phyloP scores from a whole-genome alignment of 805 yeast species.

The Ogataea salicorniae region DNA sequence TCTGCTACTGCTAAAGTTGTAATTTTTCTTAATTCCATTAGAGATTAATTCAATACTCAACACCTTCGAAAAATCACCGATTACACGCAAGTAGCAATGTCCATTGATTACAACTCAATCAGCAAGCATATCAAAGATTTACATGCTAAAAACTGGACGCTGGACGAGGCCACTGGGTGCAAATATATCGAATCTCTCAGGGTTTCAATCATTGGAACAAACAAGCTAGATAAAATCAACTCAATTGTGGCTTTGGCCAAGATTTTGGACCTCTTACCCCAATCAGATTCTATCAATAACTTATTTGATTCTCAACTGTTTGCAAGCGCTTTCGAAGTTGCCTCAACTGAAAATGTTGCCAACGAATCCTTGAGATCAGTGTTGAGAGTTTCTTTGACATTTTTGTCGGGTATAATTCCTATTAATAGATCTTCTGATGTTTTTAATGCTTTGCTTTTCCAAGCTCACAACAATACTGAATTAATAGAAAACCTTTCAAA shows the following conservation, averaged over 20 bases:
- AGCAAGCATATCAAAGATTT: conserved; percentile 25
- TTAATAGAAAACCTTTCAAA: conserved; percentile 39
- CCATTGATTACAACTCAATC: conserved; percentile 20
- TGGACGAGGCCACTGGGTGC: conserved; percentile 20
- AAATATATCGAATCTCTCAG: conserved; percentile 26
- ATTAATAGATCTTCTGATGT: conserved; percentile 30
- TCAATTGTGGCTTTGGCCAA: conserved; percentile 50
- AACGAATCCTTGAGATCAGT: conserved; percentile 22
- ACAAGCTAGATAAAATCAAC: conserved; percentile 46
- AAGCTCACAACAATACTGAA: conserved; percentile 33
- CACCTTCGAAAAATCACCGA: too few species aligned
- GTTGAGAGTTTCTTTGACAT: conserved; percentile 30
- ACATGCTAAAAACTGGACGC: conserved; percentile 8
- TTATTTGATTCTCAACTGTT: conserved; percentile 23
- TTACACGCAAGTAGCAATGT: too few species aligned
- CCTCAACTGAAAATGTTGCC: conserved; percentile 16
- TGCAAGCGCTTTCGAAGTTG: conserved; percentile 18
- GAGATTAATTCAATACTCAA: too few species aligned
- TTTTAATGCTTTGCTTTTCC: conserved; percentile 15
- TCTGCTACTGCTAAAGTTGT: too few species aligned
- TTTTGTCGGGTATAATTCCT: conserved; percentile 41
- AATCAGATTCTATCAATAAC: conserved; percentile 19
- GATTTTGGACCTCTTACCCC: conserved; percentile 43
- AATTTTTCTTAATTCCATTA: too few species aligned
- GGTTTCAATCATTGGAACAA: conserved; percentile 39